Evolutionary conservation across 2,329 filamentous ascomycete genomes (phyloP).

Genomic region (Botrytis hyacinthi): DNA sequence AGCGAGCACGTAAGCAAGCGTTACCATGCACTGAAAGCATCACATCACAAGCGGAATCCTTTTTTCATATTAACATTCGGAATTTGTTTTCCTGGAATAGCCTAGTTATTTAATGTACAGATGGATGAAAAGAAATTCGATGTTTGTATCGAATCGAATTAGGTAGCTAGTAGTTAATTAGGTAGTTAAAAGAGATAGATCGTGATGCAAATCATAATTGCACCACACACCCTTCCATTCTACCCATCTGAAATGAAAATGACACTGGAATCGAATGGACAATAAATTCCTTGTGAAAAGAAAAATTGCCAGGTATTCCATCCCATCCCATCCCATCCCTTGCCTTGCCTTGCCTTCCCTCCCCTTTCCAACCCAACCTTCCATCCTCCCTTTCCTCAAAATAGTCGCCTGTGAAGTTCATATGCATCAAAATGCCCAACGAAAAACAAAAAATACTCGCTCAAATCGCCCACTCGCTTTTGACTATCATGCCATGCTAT

Average conservation of each 20-base stretch:
- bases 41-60: not conserved
- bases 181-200: slow-evolving; percentile 1
- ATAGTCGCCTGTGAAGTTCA: slow-evolving; percentile 4
- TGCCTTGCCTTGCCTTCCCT: not conserved
- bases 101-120: slow-evolving; percentile 15
- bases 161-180: slow-evolving; percentile 10
- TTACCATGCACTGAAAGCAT: not conserved
- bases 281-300: not conserved
- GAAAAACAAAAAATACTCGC: slow-evolving; percentile 2
- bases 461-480: not conserved
- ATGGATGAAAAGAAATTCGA: slow-evolving; percentile 3
- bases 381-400: not conserved
- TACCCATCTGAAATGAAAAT: not conserved
- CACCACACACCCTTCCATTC: not conserved
- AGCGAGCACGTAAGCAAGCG: not conserved
- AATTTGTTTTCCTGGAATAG: slow-evolving; percentile 10
- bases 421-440: slow-evolving; percentile 8
- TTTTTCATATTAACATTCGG: not conserved
- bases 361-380: not conserved
- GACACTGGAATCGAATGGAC: not conserved
- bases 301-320: slow-evolving; percentile 15
- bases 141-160: not conserved
- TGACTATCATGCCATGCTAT: slow-evolving; percentile 7
- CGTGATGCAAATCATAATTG: slow-evolving; percentile 9
- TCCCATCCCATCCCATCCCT: not conserved